A percentile compares a stretch with the other conserved stretches of the same genome.
These are phyloP conservation scores for Funneliformis caledonium DNA, from an alignment of 371 early-diverging fungal genomes.

Conservation along the genomic window DNA sequence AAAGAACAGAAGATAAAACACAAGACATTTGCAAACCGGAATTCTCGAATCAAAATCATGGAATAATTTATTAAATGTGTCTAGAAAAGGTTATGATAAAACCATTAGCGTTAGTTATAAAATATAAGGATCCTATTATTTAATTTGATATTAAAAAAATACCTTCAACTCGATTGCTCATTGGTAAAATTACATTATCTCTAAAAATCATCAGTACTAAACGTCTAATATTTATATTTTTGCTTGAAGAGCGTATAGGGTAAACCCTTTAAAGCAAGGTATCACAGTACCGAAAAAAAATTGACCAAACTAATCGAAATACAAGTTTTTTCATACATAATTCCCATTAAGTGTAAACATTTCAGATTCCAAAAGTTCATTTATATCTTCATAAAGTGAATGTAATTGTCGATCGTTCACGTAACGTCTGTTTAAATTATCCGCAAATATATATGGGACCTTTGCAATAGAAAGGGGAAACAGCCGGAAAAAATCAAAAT, in stretches of 20 bases:
- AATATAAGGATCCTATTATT: not conserved
- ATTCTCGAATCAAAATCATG: constrained; percentile 64
- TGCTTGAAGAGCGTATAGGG: constrained; percentile 47
- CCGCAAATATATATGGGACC: not conserved
- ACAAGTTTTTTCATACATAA: constrained; percentile 71
- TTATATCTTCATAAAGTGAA: constrained; percentile 58
- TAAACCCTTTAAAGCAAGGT: constrained; percentile 87
- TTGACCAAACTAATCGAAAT: constrained; percentile 79
- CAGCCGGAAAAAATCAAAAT: too few species aligned
- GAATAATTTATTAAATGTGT: constrained; percentile 69
- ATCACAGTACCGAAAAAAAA: constrained; percentile 84
- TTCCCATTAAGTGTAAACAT: constrained; percentile 74
- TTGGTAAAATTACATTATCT: constrained; percentile 71
- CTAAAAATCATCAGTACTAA: constrained; percentile 74
- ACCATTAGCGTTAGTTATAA: not conserved
- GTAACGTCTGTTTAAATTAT: constrained; percentile 55
- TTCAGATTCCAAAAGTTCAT: constrained; percentile 68
- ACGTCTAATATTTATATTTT: constrained; percentile 52
- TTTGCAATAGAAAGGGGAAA: too few species aligned
- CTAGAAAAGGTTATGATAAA: constrained; percentile 46
- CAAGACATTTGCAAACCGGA: too few species aligned
- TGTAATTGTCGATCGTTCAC: constrained; percentile 58
- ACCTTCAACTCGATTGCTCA: constrained; percentile 74
- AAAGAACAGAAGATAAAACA: constrained; percentile 58
- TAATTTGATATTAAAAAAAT: constrained; percentile 20